Evolutionary conservation across 2,329 filamentous ascomycete genomes (phyloP), one percentile per base, ranked within the genome.

Genomic region (Rhytidhysteron rufulum): DNA sequence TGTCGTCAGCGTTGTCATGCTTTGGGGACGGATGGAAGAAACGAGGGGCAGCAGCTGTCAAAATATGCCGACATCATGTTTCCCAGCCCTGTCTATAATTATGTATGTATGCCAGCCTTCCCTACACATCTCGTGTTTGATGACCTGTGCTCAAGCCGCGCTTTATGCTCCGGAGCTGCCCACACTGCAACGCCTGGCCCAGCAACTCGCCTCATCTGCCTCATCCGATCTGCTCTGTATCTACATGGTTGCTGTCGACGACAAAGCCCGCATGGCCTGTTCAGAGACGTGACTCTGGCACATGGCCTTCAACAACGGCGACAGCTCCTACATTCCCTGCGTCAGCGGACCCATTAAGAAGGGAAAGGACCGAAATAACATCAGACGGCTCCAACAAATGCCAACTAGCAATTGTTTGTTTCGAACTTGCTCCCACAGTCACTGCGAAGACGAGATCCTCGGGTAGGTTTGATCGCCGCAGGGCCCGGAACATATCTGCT

Each of bases 351-450:
- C 69, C 75, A 48, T 78, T 78, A n/a, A 80, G 66, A 48, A 76
- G 58, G 19, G 71, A 70, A 27, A 80, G 66, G 17, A 72, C 71
- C 24, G 86, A 83, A 52, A 97, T 84, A 40, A 97, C 89, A 63
- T 97, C 90, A 42, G 82, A 74, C 0, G 93, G 89, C 63, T 96
- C 90, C 7, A 94, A 75, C 9, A 97, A 71, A 65, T 96, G 90
- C 83, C 88, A 96, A 51, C 82, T 83, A 13, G 93, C 93, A 40
- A 94, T 74, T 2, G 93, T 97, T 57, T 89, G 84, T 73, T 96
- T 96, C 40, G 85, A 90, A 66, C 86, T 93, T 4, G 89, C 85
- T 3, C 93, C 93, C 3, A 97, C 88, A 0, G 89, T 95, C 31
- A 95, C 88, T 2, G 88, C 88, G 68, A 94, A 97, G 47, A 95